Conservation (phyloP, 1,139 yeast genomes). For the Diutina pseudorugosa region DNA sequence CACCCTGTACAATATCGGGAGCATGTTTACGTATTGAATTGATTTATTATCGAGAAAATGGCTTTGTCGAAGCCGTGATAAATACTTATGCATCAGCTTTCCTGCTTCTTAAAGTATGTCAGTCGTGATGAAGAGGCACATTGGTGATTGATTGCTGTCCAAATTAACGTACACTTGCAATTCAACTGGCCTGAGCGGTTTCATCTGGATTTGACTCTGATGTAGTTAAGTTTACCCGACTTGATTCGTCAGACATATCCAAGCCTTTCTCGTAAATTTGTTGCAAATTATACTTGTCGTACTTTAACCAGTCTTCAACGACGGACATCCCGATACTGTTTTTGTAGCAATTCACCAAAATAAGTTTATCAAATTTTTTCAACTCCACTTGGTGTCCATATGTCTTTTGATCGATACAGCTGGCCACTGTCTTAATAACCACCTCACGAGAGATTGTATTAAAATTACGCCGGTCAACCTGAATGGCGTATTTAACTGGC, state of each 20-base stretch:
- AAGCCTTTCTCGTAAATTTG: conserved; percentile 41
- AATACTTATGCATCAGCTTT: no score
- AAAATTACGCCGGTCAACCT: conserved; percentile 70
- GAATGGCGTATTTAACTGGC: conserved; percentile 64
- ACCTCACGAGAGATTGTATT: conserved; percentile 56
- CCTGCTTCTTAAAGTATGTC: background rate
- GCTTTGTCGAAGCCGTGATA: no score
- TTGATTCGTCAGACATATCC: background rate
- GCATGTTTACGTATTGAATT: background rate
- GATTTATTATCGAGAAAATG: background rate
- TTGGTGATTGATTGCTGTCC: background rate
- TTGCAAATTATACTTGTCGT: conserved; percentile 49
- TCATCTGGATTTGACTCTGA: background rate
- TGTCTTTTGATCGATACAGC: conserved; percentile 47
- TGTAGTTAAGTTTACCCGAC: conserved; percentile 6
- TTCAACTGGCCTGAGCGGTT: no score
- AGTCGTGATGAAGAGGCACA: background rate
- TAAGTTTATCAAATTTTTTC: conserved; percentile 65
- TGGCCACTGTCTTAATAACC: conserved; percentile 62
- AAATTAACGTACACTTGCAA: no score
- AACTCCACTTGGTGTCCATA: conserved; percentile 72
- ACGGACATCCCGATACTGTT: conserved; percentile 75
- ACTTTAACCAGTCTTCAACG: conserved; percentile 47
- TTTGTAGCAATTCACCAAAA: conserved; percentile 80
- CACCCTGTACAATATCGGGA: conserved; percentile 21